Percentiles rank a stretch among this genome's conserved stretches.
These are phyloP conservation scores for Rhododendron kiyosumense DNA, from an alignment of 148 eudicot genomes.

Conservation along the genomic window DNA sequence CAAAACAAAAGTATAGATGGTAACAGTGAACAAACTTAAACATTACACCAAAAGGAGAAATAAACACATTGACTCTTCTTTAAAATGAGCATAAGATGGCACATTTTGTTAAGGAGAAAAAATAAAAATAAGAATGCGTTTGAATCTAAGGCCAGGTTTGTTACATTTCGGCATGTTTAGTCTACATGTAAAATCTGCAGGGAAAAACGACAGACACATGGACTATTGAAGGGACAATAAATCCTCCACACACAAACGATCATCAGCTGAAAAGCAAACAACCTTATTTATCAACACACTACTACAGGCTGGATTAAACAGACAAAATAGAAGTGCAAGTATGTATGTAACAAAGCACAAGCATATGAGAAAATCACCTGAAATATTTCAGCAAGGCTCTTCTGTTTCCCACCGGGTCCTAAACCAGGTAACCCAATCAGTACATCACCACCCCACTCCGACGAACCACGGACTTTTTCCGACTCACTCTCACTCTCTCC, in stretches of 20 bases:
- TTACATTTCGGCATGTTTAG: background rate
- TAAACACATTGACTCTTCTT: background rate
- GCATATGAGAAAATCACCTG: constrained; percentile 48
- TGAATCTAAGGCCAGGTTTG: background rate
- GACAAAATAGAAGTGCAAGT: background rate
- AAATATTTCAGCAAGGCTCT: constrained; percentile 88
- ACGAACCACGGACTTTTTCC: constrained; percentile 44
- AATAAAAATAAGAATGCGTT: background rate
- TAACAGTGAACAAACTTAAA: background rate
- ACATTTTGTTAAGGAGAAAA: background rate
- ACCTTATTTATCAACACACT: background rate
- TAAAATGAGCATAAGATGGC: background rate
- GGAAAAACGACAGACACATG: background rate
- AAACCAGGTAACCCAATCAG: constrained; percentile 87
- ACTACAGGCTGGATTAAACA: background rate
- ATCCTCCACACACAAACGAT: background rate
- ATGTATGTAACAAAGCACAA: background rate
- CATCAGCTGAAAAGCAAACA: background rate
- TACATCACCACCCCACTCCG: constrained; percentile 95
- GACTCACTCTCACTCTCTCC: constrained; percentile 59
- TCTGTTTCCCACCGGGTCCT: constrained; percentile 85
- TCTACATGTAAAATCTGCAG: background rate
- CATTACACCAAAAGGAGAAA: background rate
- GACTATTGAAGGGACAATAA: background rate
- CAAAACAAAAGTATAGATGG: background rate